Evolutionary conservation across 2,329 filamentous ascomycete species (phyloP).

Genomic region (Helminthosporium solani): DNA sequence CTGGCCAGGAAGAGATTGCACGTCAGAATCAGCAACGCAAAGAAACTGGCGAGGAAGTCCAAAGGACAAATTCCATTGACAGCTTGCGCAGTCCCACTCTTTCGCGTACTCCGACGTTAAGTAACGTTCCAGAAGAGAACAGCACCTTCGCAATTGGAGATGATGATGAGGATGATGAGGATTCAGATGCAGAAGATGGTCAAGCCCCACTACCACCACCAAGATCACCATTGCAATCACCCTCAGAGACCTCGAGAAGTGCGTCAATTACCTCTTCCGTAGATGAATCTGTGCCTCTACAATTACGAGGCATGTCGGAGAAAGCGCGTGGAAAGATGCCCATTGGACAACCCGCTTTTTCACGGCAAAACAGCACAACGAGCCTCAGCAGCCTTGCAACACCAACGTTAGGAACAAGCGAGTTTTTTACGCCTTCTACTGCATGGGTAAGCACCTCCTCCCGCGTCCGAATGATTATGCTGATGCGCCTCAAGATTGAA

Average conservation of each 20-base stretch:
- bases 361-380: conserved; percentile 83
- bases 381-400: conserved; percentile 70
- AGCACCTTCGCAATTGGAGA: conserved; percentile 85
- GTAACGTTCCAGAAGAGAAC: conserved; percentile 74
- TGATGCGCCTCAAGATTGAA: conserved; percentile 64
- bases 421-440: conserved; percentile 73
- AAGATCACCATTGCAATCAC: conserved; percentile 33
- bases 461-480: conserved; percentile 5
- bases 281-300: conserved; percentile 78
- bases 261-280: conserved; percentile 67
- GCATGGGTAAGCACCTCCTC: conserved; percentile 60
- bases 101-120: conserved; percentile 58
- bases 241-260: conserved; percentile 54
- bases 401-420: conserved; percentile 56
- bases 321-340: conserved; percentile 97
- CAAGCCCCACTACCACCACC: conserved; percentile 44
- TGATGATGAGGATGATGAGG: conserved; percentile 56
- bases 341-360: conserved; percentile 77
- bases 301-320: conserved; percentile 91
- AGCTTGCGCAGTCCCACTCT: conserved; percentile 65
- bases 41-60: conserved; percentile 49
- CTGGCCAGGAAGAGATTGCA: conserved; percentile 87
- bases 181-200: conserved; percentile 63
- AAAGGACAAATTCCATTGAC: conserved; percentile 63
- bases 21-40: conserved; percentile 70